Evolutionary conservation across 192 early-diverging fungal genomes (phyloP), one percentile per base, ranked within the genome.

Genomic region (Lunasporangiospora selenospora): DNA sequence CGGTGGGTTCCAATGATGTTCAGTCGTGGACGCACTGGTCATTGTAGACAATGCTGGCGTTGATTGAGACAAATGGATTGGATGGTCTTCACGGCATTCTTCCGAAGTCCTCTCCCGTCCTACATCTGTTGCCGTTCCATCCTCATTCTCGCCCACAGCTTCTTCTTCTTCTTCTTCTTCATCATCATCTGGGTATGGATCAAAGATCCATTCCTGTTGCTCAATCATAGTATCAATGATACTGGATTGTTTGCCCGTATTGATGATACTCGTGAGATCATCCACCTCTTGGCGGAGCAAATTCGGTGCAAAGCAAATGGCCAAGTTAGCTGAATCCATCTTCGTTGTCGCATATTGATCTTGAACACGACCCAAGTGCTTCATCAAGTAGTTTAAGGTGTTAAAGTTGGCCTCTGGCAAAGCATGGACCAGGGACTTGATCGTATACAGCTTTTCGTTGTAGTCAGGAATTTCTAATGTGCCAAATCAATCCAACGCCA

Each of bases 271-370:
- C 4, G 83, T 65, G 24, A 88, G 38, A 59, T 87, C 80, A 31
- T 82, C 75, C 33, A 73, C 75, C 11, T 67, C 59, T 44, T 82
- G 81, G 29, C 87, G 85, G 44, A 92, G 57, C 18, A 98, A 71
- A 24, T 88, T 93, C 7, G 91, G 90, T 7, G 88, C 90, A 82
- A 98, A 96, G 31, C 96, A 91, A 27, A 96, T 88, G 18, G 92
- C 88, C 52, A 98, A 73, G 58, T 97, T 98, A 24, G 92, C 89
- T 24, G 93, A 70, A 19, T 89, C 89, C 96, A 98, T 98, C 56
- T 94, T 94, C 77, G 96, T 98, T 16, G 82, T 76, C 21, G 78
- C 67, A 36, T 88, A 82, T 34, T 90, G 65, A 23, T 81, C 62
- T 13, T 90, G 77, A 3, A 98, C 87, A 0, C 76, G 81, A 45